A percentile compares a stretch with the other conserved stretches of the same genome.
Conservation (phyloP, 768 basidiomycete genomes). For the Flagelloscypha sp. region DNA sequence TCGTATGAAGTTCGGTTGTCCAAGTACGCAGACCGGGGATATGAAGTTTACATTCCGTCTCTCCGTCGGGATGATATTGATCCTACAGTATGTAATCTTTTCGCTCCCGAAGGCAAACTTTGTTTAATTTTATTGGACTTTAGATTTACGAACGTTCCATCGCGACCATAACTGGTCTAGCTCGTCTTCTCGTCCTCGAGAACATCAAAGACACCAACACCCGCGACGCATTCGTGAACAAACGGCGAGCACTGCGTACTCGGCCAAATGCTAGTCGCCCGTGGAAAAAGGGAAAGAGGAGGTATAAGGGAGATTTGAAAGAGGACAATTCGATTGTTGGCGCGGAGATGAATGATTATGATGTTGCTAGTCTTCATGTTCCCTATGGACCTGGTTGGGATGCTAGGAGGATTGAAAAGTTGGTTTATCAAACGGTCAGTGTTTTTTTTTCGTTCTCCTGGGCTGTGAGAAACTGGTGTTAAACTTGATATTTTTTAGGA, state of each 20-base stretch:
- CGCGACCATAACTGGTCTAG: conserved; percentile 47
- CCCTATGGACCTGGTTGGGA: conserved; percentile 58
- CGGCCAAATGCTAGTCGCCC: conserved; percentile 28
- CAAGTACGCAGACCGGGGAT: conserved; percentile 47
- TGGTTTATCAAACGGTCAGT: conserved; percentile 49
- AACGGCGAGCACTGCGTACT: conserved; percentile 41
- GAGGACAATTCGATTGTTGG: conserved; percentile 29
- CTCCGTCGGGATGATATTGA: conserved; percentile 45
- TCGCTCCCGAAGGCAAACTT: not conserved
- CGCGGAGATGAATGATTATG: conserved; percentile 51
- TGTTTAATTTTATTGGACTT: not conserved
- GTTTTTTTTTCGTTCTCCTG: conserved; percentile 1
- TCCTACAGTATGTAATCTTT: conserved; percentile 37
- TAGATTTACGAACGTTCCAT: conserved; percentile 59
- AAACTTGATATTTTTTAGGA: conserved; percentile 26
- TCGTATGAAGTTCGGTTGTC: conserved; percentile 56
- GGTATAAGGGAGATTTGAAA: conserved; percentile 52
- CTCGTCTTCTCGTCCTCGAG: conserved; percentile 54
- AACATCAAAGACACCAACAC: conserved; percentile 38
- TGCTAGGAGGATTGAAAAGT: conserved; percentile 44
- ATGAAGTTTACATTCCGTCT: conserved; percentile 49
- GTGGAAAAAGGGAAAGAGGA: conserved; percentile 25
- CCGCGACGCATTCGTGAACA: conserved; percentile 39
- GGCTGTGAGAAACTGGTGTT: not conserved
- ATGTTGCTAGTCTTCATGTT: conserved; percentile 45